Percentiles rank a stretch among this genome's conserved stretches.
phyloP scores from a whole-genome alignment of 192 early-diverging fungal genomes.

The Podila clonocystis region DNA sequence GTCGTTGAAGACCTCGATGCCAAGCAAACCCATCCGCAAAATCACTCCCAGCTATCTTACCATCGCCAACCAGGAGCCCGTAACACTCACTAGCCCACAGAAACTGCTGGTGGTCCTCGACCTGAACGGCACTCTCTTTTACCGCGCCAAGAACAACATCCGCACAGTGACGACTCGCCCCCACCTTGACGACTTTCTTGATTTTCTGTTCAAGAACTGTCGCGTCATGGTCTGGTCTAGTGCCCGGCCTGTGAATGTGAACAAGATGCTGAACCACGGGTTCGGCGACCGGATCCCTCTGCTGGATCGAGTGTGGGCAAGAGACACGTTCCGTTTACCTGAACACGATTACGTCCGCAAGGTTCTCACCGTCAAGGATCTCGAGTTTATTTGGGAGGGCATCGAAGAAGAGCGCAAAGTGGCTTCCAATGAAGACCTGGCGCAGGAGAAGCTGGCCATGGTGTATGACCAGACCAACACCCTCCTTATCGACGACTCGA shows the following conservation, averaged over 20 bases:
- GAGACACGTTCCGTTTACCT: conserved; percentile 59
- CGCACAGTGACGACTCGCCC: conserved; percentile 61
- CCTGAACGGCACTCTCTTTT: conserved; percentile 77
- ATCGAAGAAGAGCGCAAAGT: conserved; percentile 30
- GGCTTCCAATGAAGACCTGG: background rate
- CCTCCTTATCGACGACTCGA: conserved; percentile 63
- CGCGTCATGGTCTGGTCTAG: conserved; percentile 82
- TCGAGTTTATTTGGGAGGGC: conserved; percentile 64
- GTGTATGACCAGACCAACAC: conserved; percentile 59
- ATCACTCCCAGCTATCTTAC: conserved; percentile 26
- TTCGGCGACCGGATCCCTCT: conserved; percentile 47
- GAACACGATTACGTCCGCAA: conserved; percentile 52
- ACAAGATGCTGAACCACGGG: conserved; percentile 22
- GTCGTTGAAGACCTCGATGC: conserved; percentile 15
- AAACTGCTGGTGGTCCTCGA: conserved; percentile 69
- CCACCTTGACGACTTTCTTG: conserved; percentile 61
- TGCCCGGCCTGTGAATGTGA: conserved; percentile 66
- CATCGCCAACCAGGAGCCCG: conserved; percentile 21
- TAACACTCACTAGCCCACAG: conserved; percentile 13
- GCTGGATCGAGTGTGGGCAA: conserved; percentile 70
- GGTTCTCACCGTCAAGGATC: conserved; percentile 67
- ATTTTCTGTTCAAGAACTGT: conserved; percentile 68
- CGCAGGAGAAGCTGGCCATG: conserved; percentile 1
- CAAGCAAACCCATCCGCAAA: conserved; percentile 19
- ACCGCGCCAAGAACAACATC: conserved; percentile 43